A percentile compares a stretch with the other conserved stretches of the same genome.
These are phyloP conservation scores for Mycosphaerella sp. DNA, from an alignment of 2,329 filamentous ascomycete genomes.

Conservation along the genomic window DNA sequence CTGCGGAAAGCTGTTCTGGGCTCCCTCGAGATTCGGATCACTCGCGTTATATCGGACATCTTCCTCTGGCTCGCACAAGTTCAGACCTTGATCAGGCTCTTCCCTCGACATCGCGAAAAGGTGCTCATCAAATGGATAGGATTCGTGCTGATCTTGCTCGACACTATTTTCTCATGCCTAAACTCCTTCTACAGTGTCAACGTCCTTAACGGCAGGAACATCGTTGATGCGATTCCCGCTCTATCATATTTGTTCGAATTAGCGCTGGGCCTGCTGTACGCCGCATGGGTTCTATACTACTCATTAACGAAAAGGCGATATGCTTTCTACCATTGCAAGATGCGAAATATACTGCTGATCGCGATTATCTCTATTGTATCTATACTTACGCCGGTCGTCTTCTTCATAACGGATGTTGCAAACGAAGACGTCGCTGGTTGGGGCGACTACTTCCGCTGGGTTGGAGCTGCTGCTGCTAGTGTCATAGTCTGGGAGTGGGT, in stretches of 20 bases:
- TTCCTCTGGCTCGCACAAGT: conserved; percentile 97
- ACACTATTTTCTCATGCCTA: conserved; percentile 83
- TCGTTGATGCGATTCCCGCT: conserved; percentile 84
- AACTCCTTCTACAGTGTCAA: conserved; percentile 70
- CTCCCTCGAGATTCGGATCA: conserved; percentile 78
- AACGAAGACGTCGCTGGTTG: conserved; percentile 80
- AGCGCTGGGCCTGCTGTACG: conserved; percentile 78
- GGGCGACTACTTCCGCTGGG: conserved; percentile 95
- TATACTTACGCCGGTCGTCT: conserved; percentile 83
- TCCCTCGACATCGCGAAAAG: conserved; percentile 94
- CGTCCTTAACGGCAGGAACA: conserved; percentile 57
- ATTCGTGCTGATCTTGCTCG: conserved; percentile 84
- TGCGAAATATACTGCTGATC: conserved; percentile 81
- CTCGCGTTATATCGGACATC: conserved; percentile 87
- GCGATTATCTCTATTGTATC: conserved; percentile 70
- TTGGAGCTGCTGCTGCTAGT: conserved; percentile 87
- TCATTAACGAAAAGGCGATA: conserved; percentile 85
- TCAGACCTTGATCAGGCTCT: conserved; percentile 90
- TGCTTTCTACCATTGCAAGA: conserved; percentile 82
- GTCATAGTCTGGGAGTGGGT: conserved; percentile 99
- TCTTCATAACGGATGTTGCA: conserved; percentile 86
- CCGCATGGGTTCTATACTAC: conserved; percentile 91
- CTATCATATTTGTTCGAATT: conserved; percentile 87
- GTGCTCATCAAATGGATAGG: conserved; percentile 98
- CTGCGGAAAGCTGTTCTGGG: conserved; percentile 75